Percentiles rank a stretch among this genome's conserved stretches.
phyloP scores from a whole-genome alignment of 192 early-diverging fungal genomes.

The Coemansia sp. region DNA sequence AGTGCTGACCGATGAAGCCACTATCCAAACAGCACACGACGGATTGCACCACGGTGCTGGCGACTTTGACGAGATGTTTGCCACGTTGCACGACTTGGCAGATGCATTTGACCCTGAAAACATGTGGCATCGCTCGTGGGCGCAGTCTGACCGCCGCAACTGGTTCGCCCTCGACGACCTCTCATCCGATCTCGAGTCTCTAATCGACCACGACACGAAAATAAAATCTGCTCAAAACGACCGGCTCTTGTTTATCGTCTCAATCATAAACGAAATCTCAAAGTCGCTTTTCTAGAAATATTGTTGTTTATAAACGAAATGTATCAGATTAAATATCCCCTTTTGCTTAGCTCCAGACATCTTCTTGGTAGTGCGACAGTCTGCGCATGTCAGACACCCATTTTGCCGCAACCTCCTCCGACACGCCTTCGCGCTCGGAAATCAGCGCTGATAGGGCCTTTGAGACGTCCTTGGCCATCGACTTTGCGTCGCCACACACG shows the following conservation, averaged over 20 bases:
- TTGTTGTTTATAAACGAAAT: neutral
- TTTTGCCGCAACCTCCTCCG: slow-evolving; percentile 64
- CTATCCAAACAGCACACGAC: neutral
- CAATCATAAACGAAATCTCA: neutral
- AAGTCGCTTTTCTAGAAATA: neutral
- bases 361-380: slow-evolving; percentile 86
- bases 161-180: neutral
- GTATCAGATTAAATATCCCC: neutral
- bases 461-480: slow-evolving; percentile 93
- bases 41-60: neutral
- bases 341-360: slow-evolving; percentile 80
- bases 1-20: neutral
- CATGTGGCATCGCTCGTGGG: neutral
- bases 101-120: neutral
- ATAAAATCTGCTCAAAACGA: too few relatives aligned
- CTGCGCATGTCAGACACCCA: slow-evolving; percentile 86
- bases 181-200: neutral
- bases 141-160: neutral
- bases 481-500: slow-evolving; percentile 94
- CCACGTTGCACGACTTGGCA: neutral
- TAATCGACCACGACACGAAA: neutral
- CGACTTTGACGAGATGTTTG: neutral
- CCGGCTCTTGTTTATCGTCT: too few relatives aligned
- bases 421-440: slow-evolving; percentile 65
- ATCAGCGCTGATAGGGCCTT: slow-evolving; percentile 62